Percentiles rank a stretch among this genome's conserved stretches.
Conservation (phyloP, 306 rosid species). For the Dryas octopetala region DNA sequence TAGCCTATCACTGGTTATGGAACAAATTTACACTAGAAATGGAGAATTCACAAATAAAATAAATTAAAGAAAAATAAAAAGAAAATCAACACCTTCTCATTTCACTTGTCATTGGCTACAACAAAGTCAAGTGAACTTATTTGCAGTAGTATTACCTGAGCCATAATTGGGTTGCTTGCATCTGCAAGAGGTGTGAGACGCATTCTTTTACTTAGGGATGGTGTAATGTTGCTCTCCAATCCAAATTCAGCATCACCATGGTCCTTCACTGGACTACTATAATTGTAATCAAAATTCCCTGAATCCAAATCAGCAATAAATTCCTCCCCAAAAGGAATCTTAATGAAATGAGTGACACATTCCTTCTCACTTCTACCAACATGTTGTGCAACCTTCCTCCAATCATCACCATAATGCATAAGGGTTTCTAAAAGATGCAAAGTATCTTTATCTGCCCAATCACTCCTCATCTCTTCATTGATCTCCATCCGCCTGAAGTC, state of each 20-base stretch:
- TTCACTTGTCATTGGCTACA: too few species aligned
- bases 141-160: slow-evolving; percentile 48
- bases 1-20: too few species aligned
- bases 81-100: too few species aligned
- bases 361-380: slow-evolving; percentile 91
- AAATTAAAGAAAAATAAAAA: too few species aligned
- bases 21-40: too few species aligned
- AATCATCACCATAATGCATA: slow-evolving; percentile 79
- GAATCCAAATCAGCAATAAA: slow-evolving; percentile 39
- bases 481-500: slow-evolving; percentile 94
- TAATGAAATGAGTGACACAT: slow-evolving; percentile 72
- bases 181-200: slow-evolving; percentile 93
- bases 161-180: slow-evolving; percentile 99
- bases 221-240: slow-evolving; percentile 26
- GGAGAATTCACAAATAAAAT: too few species aligned
- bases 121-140: too few species aligned
- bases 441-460: slow-evolving; percentile 83
- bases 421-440: slow-evolving; percentile 76
- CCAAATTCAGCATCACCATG: slow-evolving; percentile 37
- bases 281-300: not conserved
- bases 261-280: too few species aligned
- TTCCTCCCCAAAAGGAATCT: slow-evolving; percentile 82
- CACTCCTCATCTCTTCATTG: slow-evolving; percentile 61
- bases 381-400: slow-evolving; percentile 89
- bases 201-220: slow-evolving; percentile 51